Evolutionary conservation across 768 basidiomycete species (phyloP).

Genomic region (Artomyces pyxidatus): DNA sequence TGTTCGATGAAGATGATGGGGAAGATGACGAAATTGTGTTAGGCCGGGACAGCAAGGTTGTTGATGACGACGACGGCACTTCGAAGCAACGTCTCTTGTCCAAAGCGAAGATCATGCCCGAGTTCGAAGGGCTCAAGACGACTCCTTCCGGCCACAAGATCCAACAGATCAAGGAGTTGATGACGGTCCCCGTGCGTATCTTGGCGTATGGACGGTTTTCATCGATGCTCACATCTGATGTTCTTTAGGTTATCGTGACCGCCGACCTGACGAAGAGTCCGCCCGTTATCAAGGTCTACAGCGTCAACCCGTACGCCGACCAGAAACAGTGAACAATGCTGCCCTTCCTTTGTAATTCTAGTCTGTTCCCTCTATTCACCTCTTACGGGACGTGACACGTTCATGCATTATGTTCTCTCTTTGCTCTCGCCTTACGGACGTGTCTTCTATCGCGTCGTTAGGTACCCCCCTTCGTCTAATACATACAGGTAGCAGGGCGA

Average conservation of each 20-base stretch:
- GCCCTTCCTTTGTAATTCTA: neutral
- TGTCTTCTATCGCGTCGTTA: neutral
- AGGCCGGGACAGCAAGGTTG: conserved; percentile 42
- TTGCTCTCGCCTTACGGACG: neutral
- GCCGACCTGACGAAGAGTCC: conserved; percentile 94
- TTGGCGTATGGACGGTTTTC: conserved; percentile 1
- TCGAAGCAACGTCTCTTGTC: conserved; percentile 76
- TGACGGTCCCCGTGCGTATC: conserved; percentile 79
- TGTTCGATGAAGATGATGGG: conserved; percentile 86
- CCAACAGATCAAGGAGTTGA: conserved; percentile 89
- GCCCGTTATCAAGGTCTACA: conserved; percentile 95
- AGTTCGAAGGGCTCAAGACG: conserved; percentile 76
- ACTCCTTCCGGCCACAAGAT: conserved; percentile 81
- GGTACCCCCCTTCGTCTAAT: neutral
- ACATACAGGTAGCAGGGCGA: neutral
- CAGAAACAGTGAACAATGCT: conserved; percentile 29
- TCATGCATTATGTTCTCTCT: neutral
- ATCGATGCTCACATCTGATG: conserved; percentile 4
- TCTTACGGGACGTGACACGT: too few relatives aligned
- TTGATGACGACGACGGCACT: conserved; percentile 40
- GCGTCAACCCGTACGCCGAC: conserved; percentile 83
- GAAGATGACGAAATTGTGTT: conserved; percentile 77
- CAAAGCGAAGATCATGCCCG: conserved; percentile 62
- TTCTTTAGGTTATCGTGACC: conserved; percentile 78
- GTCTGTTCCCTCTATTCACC: neutral